Evolutionary conservation across 805 yeast genomes (phyloP), one percentile per base, ranked within the genome.

Genomic region (Pichia californica): DNA sequence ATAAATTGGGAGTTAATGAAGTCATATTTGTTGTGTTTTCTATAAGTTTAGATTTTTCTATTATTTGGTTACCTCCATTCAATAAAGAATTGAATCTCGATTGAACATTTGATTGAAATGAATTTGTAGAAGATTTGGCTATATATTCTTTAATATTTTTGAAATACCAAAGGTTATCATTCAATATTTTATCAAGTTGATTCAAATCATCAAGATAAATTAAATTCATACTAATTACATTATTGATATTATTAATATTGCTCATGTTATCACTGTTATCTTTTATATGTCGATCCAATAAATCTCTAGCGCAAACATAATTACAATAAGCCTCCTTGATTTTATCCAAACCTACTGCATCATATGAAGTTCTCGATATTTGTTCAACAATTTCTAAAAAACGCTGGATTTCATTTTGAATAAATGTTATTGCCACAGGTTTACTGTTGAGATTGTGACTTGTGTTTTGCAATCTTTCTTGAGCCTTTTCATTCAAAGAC

Each of bases 11-110:
- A 15, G 15, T 20, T 18, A 23, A 27, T n/a, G 10, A 15, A 15
- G 26, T 18, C 13, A 32, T 15, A 7, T 10, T 3, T 27, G 43
- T 27, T 11, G 31, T 16, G 14, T 30, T 36, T 31, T 44, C 47
- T 25, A 44, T 26, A 6, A 44, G 6, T 14, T 40, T 34, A 13
- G 47, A 40, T 28, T 44, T 44, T 32, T 44, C 41, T 7, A 44
- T 27, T 14, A 44, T 26, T 14, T 38, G 29, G 27, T 27, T 18
- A 16, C 44, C 41, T 6, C 47, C 47, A 31, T 44, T 44, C 11
- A 44, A 18, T 20, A 44, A 36, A 2, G 35, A 30, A 21, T 44
- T 44, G 23, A 44, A 39, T 11, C 47, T 30, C 1, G 47, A 44
- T 18, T 36, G 25, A 11, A 44, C 31, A 20, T 35, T 39, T 10